These are phyloP conservation scores for Sugiyamaella floridensis DNA, from an alignment of 805 yeast species.

Conservation along the genomic window DNA sequence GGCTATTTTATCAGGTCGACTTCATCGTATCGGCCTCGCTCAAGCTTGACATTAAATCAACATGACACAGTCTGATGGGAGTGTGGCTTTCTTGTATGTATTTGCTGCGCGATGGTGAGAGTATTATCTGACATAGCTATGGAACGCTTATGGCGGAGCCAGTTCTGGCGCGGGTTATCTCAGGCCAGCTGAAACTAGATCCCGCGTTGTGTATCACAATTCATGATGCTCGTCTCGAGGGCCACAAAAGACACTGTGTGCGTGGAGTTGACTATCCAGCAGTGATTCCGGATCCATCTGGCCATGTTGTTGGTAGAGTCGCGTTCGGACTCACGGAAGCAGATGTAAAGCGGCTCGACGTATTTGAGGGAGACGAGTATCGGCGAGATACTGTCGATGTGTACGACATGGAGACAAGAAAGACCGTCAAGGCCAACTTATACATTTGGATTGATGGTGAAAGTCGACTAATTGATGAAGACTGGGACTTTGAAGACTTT, in stretches of 20 bases:
- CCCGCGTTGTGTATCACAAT: conserved; percentile 3
- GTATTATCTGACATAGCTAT: conserved; percentile 11
- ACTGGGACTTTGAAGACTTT: conserved; percentile 23
- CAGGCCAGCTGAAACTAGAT: conserved; percentile 9
- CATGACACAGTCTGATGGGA: background rate
- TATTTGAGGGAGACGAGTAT: conserved; percentile 26
- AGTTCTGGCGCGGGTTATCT: conserved; percentile 18
- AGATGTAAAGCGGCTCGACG: conserved; percentile 19
- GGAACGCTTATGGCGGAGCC: conserved; percentile 22
- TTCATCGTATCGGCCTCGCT: no score
- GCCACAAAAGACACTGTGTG: conserved; percentile 17
- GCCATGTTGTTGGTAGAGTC: conserved; percentile 17
- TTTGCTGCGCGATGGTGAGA: background rate
- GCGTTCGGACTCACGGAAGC: conserved; percentile 14
- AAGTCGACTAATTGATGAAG: conserved; percentile 11
- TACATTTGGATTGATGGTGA: conserved; percentile 20
- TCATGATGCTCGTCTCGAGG: conserved; percentile 14
- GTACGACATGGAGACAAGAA: conserved; percentile 5
- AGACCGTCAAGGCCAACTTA: conserved; percentile 8
- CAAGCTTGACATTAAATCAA: no score
- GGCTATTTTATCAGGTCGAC: background rate
- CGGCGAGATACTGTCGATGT: conserved; percentile 13
- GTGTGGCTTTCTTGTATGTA: background rate
- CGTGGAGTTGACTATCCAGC: conserved; percentile 22
- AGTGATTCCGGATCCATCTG: conserved; percentile 3